phyloP scores from a whole-genome alignment of 2,329 filamentous ascomycete species.

The Botryosphaeria agaves region DNA sequence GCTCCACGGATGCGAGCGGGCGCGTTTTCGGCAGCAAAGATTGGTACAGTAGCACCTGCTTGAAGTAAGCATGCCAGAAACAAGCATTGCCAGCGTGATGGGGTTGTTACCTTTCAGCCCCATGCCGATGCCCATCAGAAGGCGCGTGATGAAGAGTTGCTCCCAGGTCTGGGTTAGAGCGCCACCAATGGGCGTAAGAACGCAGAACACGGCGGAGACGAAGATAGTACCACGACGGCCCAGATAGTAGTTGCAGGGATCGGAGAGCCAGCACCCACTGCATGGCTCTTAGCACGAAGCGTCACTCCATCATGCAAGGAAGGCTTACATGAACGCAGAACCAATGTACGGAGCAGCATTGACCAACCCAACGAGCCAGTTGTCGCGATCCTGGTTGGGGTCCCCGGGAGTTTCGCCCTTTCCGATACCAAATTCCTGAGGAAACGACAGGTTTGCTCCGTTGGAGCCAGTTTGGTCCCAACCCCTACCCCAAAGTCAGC shows the following conservation, averaged over 20 bases:
- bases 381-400: conserved; percentile 25
- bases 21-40: conserved; percentile 2
- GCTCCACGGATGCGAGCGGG: conserved; percentile 9
- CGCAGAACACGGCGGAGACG: conserved; percentile 29
- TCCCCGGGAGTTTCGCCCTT: conserved; percentile 8
- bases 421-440: conserved; percentile 15
- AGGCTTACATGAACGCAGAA: conserved; percentile 24
- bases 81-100: no score
- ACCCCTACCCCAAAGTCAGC: conserved; percentile 10
- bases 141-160: conserved; percentile 1
- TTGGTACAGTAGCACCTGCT: conserved; percentile 1
- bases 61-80: neutral
- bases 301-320: neutral
- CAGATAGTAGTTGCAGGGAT: conserved; percentile 40
- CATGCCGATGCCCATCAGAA: conserved; percentile 5
- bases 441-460: conserved; percentile 35
- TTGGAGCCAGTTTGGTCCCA: conserved; percentile 38
- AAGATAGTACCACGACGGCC: conserved; percentile 50
- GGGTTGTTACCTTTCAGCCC: conserved; percentile 6
- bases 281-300: neutral
- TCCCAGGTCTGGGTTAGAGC: conserved; percentile 38
- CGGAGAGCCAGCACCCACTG: conserved; percentile 25
- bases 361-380: conserved; percentile 47
- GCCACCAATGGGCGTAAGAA: conserved; percentile 28
- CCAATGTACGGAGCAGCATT: conserved; percentile 42